Conservation (phyloP, 2,329 filamentous ascomycete species). For the Trichoderma sp. region DNA sequence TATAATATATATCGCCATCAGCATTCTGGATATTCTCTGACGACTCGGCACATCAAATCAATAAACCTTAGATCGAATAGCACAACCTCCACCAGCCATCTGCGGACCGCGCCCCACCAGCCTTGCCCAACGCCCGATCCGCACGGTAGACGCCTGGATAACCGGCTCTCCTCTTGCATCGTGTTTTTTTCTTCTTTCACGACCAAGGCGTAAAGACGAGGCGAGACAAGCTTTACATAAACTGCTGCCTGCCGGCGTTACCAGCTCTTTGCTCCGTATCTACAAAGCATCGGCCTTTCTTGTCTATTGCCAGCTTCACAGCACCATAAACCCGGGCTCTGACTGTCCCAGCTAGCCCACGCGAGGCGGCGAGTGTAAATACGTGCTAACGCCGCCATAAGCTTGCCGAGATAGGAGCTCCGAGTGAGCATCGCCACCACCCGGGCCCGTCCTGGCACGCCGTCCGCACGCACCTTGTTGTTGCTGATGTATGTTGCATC, state of each 20-base stretch:
- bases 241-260: not conserved
- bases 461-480: not conserved
- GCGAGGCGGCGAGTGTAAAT: conserved; percentile 11
- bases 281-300: not conserved
- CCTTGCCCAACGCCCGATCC: conserved; percentile 6
- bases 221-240: not conserved
- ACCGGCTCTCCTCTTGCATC: not conserved
- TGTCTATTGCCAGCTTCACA: not conserved
- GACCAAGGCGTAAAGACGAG: not conserved
- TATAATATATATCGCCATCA: not conserved
- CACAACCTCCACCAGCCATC: not conserved
- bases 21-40: not conserved
- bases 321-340: not conserved
- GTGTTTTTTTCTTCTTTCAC: not conserved
- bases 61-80: not conserved
- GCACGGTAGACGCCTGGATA: not conserved
- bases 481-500: conserved; percentile 1
- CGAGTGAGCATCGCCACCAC: conserved; percentile 16
- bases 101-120: conserved; percentile 15
- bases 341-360: not conserved
- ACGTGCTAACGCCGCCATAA: conserved; percentile 18
- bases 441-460: conserved; percentile 4
- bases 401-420: conserved; percentile 20
- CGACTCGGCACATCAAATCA: not conserved
- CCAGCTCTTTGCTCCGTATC: not conserved